phyloP scores from a whole-genome alignment of 257 asterid species.

The Primulina huaijiensis region DNA sequence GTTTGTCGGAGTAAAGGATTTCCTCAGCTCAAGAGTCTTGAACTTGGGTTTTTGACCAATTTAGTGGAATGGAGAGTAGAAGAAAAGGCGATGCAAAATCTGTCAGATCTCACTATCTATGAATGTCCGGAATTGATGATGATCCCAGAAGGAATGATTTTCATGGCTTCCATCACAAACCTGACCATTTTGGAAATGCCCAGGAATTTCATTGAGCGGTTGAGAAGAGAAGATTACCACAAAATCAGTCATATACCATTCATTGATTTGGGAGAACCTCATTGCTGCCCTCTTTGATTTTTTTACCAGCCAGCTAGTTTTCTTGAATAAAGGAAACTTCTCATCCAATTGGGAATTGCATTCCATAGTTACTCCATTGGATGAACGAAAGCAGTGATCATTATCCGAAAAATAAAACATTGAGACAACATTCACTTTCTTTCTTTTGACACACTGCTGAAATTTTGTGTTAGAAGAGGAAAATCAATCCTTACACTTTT shows the following conservation, averaged over 20 bases:
- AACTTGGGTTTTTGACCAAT: accelerated
- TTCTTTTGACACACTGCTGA: no score
- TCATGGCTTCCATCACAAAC: constrained; percentile 7
- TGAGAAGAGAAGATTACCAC: background rate
- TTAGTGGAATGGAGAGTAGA: constrained; percentile 23
- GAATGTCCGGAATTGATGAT: background rate
- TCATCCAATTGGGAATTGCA: no score
- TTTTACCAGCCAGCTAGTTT: no score
- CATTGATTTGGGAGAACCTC: background rate
- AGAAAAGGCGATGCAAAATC: constrained; percentile 25
- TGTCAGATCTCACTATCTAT: background rate
- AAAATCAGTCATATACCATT: constrained; percentile 5
- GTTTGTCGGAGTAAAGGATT: constrained; percentile 4
- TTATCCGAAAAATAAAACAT: no score
- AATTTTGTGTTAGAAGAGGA: no score
- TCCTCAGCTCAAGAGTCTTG: constrained; percentile 15
- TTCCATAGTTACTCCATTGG: no score
- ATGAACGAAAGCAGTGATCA: no score
- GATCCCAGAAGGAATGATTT: constrained; percentile 24
- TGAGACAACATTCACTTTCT: no score
- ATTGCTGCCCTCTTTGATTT: no score
- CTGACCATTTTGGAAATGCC: background rate
- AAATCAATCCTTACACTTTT: no score
- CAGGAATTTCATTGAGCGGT: no score
- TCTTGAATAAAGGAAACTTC: no score